Evolutionary conservation across 176 grass and related monocot species (phyloP), one percentile per base, ranked within the genome.

Genomic region (Cenchrus americanus): DNA sequence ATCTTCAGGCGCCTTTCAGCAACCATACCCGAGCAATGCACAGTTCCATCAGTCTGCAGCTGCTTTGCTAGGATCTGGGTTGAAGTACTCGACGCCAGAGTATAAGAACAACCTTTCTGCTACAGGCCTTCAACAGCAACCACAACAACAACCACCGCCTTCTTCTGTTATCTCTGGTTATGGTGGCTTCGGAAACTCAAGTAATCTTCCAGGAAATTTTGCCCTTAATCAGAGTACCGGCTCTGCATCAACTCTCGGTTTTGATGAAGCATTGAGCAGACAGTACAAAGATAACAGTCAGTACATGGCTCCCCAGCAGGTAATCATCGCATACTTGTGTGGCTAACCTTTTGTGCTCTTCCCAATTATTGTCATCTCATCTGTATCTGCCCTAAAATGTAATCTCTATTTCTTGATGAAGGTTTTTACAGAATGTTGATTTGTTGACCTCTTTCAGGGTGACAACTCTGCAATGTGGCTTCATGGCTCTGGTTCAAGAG

Each of bases 241-340:
- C 3, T 85, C 93, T 74, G 81, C 91, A 21, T 82, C 89, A n/a
- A 88, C 92, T 46, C 88, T 94, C 19, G 86, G 95, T 19, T 94
- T 99, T 69, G 93, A 99, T 52, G 97, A 99, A 83, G 87, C 86
- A 48, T 71, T 96, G 80, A 92, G 75, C 61, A 88, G 88, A 8
- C 97, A 94, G 66, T 96, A 94, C 87, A 99, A 94, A 88, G 93
- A 96, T 85, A 85, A 58, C 46, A 90, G 55, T 80, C 97, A 91
- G 27, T 99, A 99, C 64, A 87, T 96, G 93, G 82, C 93, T 53
- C 91, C 91, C 46, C 96, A 98, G 74, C 96, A 99, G 93, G 97
- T 98, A 91, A 78, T 78, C 24, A 48, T 76, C 49, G 14, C 51
- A 24, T 6, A 41, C 57, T 82, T 13, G 63, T 76, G 41, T 79